Evolutionary conservation across 768 basidiomycete genomes (phyloP).

Genomic region (Termitomyces sp.): DNA sequence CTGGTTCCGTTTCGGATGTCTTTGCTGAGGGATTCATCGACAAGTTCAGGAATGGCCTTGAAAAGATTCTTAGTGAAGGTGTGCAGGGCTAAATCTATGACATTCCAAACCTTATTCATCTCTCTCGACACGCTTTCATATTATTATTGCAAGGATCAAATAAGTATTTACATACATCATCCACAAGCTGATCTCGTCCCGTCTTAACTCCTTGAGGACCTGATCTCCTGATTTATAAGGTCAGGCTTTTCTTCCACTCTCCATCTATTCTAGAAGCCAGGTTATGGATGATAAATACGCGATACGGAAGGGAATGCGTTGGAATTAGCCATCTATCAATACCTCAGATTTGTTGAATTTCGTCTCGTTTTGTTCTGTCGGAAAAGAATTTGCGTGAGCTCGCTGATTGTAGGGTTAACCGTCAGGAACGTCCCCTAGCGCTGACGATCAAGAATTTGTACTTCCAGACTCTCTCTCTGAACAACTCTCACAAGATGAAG

Average conservation of each 20-base stretch:
- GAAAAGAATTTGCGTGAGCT: too few species aligned
- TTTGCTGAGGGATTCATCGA: conserved; percentile 19
- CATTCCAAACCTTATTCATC: background rate
- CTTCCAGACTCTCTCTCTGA: background rate
- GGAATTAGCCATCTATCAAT: background rate
- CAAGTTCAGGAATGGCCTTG: conserved; percentile 12
- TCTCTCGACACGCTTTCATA: background rate
- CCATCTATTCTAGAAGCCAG: too few species aligned
- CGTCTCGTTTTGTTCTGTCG: background rate
- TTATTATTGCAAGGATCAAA: background rate
- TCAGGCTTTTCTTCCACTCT: background rate
- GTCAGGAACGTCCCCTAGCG: background rate
- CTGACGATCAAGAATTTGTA: background rate
- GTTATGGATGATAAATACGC: background rate
- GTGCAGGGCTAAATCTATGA: background rate
- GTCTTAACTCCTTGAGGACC: background rate
- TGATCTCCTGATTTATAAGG: background rate
- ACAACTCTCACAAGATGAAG: background rate
- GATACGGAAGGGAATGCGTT: background rate
- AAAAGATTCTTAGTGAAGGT: conserved; percentile 1
- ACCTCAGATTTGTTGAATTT: too few species aligned
- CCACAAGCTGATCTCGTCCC: background rate
- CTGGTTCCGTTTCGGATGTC: conserved; percentile 13
- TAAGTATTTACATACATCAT: background rate
- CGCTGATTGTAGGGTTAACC: background rate